Evolutionary conservation across 768 basidiomycete species (phyloP).

Genomic region (Daedaleopsis sinensis): DNA sequence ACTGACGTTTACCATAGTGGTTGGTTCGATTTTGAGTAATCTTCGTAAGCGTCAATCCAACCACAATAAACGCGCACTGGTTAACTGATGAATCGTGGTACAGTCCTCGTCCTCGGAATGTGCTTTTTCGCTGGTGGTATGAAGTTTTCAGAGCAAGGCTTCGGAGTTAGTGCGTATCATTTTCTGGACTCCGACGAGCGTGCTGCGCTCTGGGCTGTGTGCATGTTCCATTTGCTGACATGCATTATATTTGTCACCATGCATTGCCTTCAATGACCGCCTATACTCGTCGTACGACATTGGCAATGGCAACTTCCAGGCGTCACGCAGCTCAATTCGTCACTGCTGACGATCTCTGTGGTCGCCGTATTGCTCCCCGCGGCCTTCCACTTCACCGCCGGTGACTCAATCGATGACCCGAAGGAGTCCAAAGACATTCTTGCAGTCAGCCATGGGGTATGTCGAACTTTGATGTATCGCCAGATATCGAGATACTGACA

Average conservation of each 20-base stretch:
- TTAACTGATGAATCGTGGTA: not conserved
- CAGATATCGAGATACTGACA: not conserved
- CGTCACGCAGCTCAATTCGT: slow-evolving; percentile 73
- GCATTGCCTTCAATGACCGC: not conserved
- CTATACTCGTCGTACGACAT: not conserved
- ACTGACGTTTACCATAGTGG: slow-evolving; percentile 30
- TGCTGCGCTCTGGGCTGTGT: not conserved
- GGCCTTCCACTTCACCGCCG: slow-evolving; percentile 67
- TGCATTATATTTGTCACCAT: not conserved
- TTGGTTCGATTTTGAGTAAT: slow-evolving; percentile 52
- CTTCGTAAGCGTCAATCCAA: slow-evolving; percentile 34
- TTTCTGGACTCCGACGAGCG: not conserved
- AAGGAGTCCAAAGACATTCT: slow-evolving; percentile 47
- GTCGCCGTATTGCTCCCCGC: slow-evolving; percentile 79
- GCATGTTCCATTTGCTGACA: slow-evolving; percentile 1
- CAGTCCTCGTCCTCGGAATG: slow-evolving; percentile 75
- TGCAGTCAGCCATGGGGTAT: slow-evolving; percentile 54
- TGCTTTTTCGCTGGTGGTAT: slow-evolving; percentile 87
- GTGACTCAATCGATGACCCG: slow-evolving; percentile 26
- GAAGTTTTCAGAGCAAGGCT: slow-evolving; percentile 79
- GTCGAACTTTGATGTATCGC: slow-evolving; percentile 29
- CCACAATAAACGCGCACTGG: not conserved
- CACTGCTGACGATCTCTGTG: slow-evolving; percentile 76
- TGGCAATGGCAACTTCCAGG: slow-evolving; percentile 30
- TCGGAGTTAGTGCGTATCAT: slow-evolving; percentile 62